Evolutionary conservation across 2,329 filamentous ascomycete genomes (phyloP), one percentile per base, ranked within the genome.

Genomic region (Ophiosphaerella herpotricha): DNA sequence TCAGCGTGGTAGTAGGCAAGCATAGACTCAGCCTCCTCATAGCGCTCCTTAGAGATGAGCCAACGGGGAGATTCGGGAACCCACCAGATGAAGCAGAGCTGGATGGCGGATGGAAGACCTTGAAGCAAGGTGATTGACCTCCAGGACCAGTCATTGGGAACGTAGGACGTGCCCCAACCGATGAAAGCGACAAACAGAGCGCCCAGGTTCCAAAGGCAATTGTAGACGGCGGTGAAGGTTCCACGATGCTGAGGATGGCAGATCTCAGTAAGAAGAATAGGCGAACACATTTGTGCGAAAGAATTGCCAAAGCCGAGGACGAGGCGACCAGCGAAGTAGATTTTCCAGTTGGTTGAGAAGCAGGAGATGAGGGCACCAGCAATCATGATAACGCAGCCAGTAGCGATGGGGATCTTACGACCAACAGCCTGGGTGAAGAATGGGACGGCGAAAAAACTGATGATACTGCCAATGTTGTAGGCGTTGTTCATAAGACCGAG

Each of bases 241-340:
- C 79, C 85, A 61, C 85, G 83, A 66, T 88, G 85, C 63, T 87
- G 85, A 13, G 85, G 85, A 63, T 88, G 85, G 71, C 81, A 83
- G 55, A 88, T 81, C 71, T 88, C 85, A 5, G 83, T 84, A 7
- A 88, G 77, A 5, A 88, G 77, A 48, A 88, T 77, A 2, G 85
- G 85, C 13, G 84, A 85, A 11, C 81, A 80, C 77, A 86, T 82
- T 58, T 87, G 85, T 0, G 84, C 77, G 46, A 87, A 74, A 44
- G 81, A 83, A 74, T 86, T 85, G 34, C 86, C 86, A 61, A 89
- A 88, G 53, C 86, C 86, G 11, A 86, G 78, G 34, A 87, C 71
- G 55, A 86, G 82, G 44, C 85, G 78, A 38, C 83, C 84, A 18
- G 74, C 81, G 58, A 84, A 77, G 60, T 83, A 86, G 77, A 84